Evolutionary conservation across 2,329 filamentous ascomycete species (phyloP), one percentile per base, ranked within the genome.

Genomic region (Ciborinia camelliae): DNA sequence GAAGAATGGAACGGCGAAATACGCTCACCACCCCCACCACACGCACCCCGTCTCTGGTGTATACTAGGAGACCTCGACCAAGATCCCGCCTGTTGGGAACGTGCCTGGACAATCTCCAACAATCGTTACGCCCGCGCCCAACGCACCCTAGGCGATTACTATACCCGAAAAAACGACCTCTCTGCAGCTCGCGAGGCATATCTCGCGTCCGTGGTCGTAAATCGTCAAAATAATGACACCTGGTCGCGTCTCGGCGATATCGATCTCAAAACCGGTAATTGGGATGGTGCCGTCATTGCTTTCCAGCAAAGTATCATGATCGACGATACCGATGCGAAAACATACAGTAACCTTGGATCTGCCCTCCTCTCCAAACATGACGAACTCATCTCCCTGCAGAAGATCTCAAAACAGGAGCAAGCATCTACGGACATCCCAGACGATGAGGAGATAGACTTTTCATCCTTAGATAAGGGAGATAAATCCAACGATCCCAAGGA

Each of bases 171-270:
- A 23, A 86, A 87, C 67, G 83, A 94, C 54, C 86, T 89, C 73
- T 75, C 81, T 28, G 85, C 86, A 68, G 92, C 94, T 0, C 86
- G 87, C 18, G 86, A 89, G 41, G 90, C 93, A 1, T 99, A 97
- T 76, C 81, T 81, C 54, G 86, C 90, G 66, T 92, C 92, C 32
- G 84, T 97, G 0, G 81, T 83, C 28, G 88, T 91, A 63, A 97
- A 96, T 75, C 85, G 91, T 18, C 81, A 97, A 47, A 94, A 92
- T 74, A 85, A 91, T 2, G 84, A 90, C 62, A 86, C 92, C 64
- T 99, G 95, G 95, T 92, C 92, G 73, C 88, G 93, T 0, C 81
- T 98, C 5, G 95, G 95, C 9, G 97, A 96, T 74, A 91, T 96
- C 61, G 86, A 89, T 69, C 83, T 99, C 26, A 88, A 94, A 59